Percentiles rank a stretch among this genome's conserved stretches.
Conservation (phyloP, 192 early-diverging fungal species). For the Linderina pennispora region DNA sequence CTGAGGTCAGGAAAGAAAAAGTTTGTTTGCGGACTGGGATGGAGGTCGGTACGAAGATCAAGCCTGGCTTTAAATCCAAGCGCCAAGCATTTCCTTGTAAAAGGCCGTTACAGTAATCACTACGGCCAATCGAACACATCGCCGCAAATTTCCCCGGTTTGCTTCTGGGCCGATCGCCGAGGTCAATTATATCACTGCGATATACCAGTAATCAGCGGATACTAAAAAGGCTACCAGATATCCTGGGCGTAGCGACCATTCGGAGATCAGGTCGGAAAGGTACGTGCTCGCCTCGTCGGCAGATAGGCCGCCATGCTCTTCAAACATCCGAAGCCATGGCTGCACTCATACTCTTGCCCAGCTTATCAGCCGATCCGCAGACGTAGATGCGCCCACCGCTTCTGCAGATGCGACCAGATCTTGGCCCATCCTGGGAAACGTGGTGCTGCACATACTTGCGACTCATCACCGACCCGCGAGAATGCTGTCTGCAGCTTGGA, state of each 20-base stretch:
- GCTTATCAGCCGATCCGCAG: not conserved
- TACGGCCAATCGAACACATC: too few species aligned
- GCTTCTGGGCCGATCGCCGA: too few species aligned
- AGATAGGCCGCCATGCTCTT: not conserved
- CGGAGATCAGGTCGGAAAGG: not conserved
- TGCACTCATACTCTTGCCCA: not conserved
- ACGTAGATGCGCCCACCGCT: not conserved
- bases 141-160: too few species aligned
- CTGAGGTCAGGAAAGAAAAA: too few species aligned
- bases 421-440: not conserved
- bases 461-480: not conserved
- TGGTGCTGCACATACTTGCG: not conserved
- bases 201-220: too few species aligned
- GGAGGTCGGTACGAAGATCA: too few species aligned
- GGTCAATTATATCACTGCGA: too few species aligned
- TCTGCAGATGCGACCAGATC: not conserved
- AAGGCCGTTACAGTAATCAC: too few species aligned
- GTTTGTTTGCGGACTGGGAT: too few species aligned
- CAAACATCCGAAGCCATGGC: not conserved
- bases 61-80: too few species aligned
- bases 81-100: too few species aligned
- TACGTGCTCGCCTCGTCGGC: not conserved
- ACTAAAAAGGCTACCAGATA: too few species aligned
- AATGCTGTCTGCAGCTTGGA: not conserved
- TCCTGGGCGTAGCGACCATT: not conserved